A percentile compares a stretch with the other conserved stretches of the same genome.
Conservation (phyloP, 2,329 filamentous ascomycete genomes). For the Fusarium floridanum region DNA sequence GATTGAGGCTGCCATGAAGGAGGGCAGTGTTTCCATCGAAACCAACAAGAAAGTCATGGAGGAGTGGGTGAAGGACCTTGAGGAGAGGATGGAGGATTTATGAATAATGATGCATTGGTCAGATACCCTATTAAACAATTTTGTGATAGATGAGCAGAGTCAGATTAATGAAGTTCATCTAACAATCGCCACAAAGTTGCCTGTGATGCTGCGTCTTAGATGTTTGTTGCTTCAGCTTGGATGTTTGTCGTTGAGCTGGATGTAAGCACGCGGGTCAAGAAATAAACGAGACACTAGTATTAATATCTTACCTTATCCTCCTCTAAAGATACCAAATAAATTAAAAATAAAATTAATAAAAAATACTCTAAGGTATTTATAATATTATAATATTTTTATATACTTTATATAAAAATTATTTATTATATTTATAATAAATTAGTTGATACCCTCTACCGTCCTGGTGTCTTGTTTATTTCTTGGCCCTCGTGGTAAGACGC, state of each 20-base stretch:
- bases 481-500: not conserved
- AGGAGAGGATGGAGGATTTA: constrained; percentile 78
- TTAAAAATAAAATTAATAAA: no score
- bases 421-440: no score
- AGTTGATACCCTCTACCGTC: no score
- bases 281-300: no score
- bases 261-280: no score
- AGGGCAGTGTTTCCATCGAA: constrained; percentile 77
- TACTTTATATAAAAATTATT: no score
- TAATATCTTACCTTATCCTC: no score
- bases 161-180: not conserved
- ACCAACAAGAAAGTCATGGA: constrained; percentile 88
- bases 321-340: no score
- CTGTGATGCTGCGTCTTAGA: not conserved
- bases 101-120: constrained; percentile 49
- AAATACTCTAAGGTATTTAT: no score
- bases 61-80: constrained; percentile 88
- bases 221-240: no score
- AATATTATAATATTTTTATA: no score
- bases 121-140: constrained; percentile 50
- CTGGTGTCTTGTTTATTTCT: no score
- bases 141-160: constrained; percentile 4
- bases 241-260: not conserved
- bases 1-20: constrained; percentile 80
- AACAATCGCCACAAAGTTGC: not conserved